Evolutionary conservation across 2,329 filamentous ascomycete genomes (phyloP), one percentile per base, ranked within the genome.

Genomic region (Chaetomium sp.): DNA sequence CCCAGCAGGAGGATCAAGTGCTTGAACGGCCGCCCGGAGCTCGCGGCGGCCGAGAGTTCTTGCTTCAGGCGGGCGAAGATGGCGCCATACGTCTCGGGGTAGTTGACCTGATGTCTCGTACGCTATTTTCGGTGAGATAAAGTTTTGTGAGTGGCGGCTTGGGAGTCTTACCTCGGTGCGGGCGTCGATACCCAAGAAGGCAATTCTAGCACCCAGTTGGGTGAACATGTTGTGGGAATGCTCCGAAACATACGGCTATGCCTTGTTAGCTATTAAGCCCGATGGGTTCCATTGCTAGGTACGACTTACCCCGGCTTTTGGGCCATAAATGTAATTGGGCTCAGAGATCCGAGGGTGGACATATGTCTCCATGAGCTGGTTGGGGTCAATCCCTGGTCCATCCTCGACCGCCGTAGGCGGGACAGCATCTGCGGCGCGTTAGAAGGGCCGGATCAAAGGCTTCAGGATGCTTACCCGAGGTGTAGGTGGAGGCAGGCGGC

Each of bases 71-170:
- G 86, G 64, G 88, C 82, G 75, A 97, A 97, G 25, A 98, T 87
- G 53, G 90, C 78, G 62, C 96, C 88, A 73, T 96, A 97, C 0
- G 93, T 97, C 73, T 93, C 90, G 56, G 93, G 90, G 72, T 97
- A 97, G 79, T 97, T 97, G 78, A 98, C 88, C 78, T 97, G 93
- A 73, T 96, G 92, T 45, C 94, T 87, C 9, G 94, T 97, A 27
- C 93, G 90, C 84, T 83, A 27, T 42, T 49, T n/a, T 12, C n/a
- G 2, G 10, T 53, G 45, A 47, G 51, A 50, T 89, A 12, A 3
- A 23, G 7, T 2, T 42, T 45, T 16, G 19, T 42, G 12, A 47
- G 38, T 6, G 38, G n/a, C 10, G 84, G n/a, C 84, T 86, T 16
- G 85, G 82, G 10, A 84, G 87, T 83, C 71, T 85, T 79, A 75